Base-by-base conservation (phyloP, 2,329 filamentous ascomycete species). In the Elsinoe australis region DNA sequence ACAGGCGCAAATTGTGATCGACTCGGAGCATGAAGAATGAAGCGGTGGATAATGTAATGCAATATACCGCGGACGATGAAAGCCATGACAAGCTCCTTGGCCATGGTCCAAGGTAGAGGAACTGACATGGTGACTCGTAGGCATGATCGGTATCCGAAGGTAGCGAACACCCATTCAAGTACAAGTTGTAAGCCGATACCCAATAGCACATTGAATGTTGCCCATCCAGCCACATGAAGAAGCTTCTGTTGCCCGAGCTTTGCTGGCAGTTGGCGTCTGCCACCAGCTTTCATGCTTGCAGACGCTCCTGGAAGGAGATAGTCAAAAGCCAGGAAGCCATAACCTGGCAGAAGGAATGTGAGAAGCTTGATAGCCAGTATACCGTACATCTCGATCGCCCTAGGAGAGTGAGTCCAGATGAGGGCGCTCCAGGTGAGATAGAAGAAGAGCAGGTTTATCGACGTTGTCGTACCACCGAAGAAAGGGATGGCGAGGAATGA, bases 341-440 rank as follows among this genome's bases (percentile, higher is more conserved):
- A 62, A 0, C 86, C 85, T 0, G 88, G 88, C 0, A 85, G 47
- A 2, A 92, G 68, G 67, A 82, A 94, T 58, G 89, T 80, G 3
- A 85, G 55, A 7, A 82, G 50, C 33, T 85, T 82, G 41, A 88
- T 70, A 18, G 77, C 75, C 4, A 86, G 63, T 0, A 82, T 82
- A 49, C 82, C 85, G 46, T 85, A 70, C 1, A 92, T 63, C 63
- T 94, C 87, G 50, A 95, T 78, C 51, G 79, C 76, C 12, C 92
- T 70, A 0, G 85, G 80, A 1, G 82, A 74, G 58, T 94, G 84
- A 5, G 83, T 84, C 2, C 90, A 71, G 31, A 94, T 79, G 24
- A 95, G 74, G 0, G 86, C 90, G 4, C 80, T 80, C 88, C 88
- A 95, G 56, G 86, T 90, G 69, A 94, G 77, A 64, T 88, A 90